These are phyloP conservation scores for Populus alba DNA, from an alignment of 345 rosid species.

Conservation along the genomic window DNA sequence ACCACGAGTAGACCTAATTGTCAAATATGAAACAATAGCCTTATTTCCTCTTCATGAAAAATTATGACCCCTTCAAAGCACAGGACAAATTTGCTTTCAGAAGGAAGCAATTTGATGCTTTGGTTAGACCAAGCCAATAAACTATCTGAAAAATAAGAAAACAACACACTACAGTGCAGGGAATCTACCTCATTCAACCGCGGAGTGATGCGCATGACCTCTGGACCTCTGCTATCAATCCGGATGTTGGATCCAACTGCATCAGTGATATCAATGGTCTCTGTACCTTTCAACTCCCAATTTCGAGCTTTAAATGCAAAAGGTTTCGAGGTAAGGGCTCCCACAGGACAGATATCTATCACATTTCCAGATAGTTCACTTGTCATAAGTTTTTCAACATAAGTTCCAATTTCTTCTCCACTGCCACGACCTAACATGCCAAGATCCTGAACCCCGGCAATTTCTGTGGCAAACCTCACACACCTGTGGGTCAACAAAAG, in stretches of 20 bases:
- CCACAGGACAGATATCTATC: slow-evolving; percentile 97
- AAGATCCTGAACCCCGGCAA: slow-evolving; percentile 99
- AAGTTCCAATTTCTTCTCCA: slow-evolving; percentile 99
- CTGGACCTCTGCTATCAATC: slow-evolving; percentile 97
- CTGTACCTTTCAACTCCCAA: slow-evolving; percentile 98
- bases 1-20: background rate
- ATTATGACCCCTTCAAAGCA: background rate
- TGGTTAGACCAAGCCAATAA: slow-evolving; percentile 6
- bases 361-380: slow-evolving; percentile 99
- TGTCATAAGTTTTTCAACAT: slow-evolving; percentile 97
- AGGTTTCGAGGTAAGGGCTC: slow-evolving; percentile 96
- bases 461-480: slow-evolving; percentile 93
- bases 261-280: slow-evolving; percentile 90
- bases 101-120: background rate
- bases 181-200: slow-evolving; percentile 82
- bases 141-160: background rate
- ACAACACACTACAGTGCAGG: background rate
- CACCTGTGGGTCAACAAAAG: slow-evolving; percentile 48
- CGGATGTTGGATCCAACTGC: slow-evolving; percentile 97
- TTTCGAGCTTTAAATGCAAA: slow-evolving; percentile 98
- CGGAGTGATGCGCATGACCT: slow-evolving; percentile 89
- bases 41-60: background rate
- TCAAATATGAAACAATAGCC: background rate
- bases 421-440: slow-evolving; percentile 99
- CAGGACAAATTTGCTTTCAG: background rate